Evolutionary conservation across 768 basidiomycete genomes (phyloP).

Genomic region (Hygrocybe punicea): DNA sequence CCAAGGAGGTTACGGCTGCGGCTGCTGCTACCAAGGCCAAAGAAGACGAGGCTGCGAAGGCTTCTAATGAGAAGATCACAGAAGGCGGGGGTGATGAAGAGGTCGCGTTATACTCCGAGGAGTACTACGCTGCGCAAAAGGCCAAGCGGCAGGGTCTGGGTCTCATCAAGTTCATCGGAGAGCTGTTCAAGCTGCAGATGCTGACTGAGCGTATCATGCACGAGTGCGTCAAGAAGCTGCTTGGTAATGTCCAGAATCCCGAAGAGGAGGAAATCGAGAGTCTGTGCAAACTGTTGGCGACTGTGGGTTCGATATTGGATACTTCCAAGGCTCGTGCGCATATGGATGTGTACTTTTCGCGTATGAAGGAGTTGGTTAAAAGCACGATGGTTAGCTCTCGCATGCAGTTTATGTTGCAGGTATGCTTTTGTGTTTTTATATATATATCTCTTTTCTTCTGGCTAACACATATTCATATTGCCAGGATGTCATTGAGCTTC

Average conservation of each 20-base stretch:
- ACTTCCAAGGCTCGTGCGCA: constrained; percentile 75
- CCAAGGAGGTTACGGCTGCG: constrained; percentile 80
- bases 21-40: constrained; percentile 81
- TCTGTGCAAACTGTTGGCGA: constrained; percentile 86
- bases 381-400: constrained; percentile 75
- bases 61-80: constrained; percentile 54
- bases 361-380: constrained; percentile 81
- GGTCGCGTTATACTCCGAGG: constrained; percentile 84
- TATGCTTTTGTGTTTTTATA: constrained; percentile 34
- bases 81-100: constrained; percentile 50
- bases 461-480: too few relatives aligned
- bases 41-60: constrained; percentile 80
- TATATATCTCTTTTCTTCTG: constrained; percentile 6
- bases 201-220: constrained; percentile 97
- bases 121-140: constrained; percentile 95
- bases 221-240: constrained; percentile 93
- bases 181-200: constrained; percentile 99
- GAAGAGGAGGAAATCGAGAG: constrained; percentile 98
- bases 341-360: constrained; percentile 89
- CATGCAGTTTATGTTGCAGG: constrained; percentile 95
- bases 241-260: constrained; percentile 89
- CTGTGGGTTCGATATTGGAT: constrained; percentile 83
- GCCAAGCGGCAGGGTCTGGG: constrained; percentile 96
- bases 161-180: constrained; percentile 96
- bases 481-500: constrained; percentile 91